Conservation (phyloP, 2,329 filamentous ascomycete species). For the Fusarium sp. region DNA sequence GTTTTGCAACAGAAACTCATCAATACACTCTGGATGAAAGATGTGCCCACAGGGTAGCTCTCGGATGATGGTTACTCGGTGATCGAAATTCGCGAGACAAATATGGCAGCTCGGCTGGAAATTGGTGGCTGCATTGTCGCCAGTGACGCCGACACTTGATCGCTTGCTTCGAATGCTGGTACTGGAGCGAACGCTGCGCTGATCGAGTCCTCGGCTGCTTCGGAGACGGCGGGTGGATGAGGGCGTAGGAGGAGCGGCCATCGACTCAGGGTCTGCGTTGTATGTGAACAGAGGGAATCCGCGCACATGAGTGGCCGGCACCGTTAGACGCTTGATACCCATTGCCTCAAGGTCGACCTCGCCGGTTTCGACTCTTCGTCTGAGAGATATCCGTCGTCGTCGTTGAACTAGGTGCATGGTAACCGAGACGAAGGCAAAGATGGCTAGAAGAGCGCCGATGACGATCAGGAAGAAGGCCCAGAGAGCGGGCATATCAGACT, state of each 20-base stretch:
- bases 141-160: conserved; percentile 47
- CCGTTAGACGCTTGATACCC: conserved; percentile 81
- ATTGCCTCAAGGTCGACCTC: conserved; percentile 87
- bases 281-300: conserved; percentile 83
- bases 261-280: conserved; percentile 60
- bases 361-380: conserved; percentile 74
- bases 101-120: conserved; percentile 88
- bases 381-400: conserved; percentile 70
- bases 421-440: conserved; percentile 72
- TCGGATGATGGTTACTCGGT: conserved; percentile 74
- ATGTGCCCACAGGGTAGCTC: conserved; percentile 91
- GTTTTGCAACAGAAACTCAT: conserved; percentile 77
- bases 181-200: conserved; percentile 44
- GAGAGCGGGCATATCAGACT: conserved; percentile 68
- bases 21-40: conserved; percentile 91
- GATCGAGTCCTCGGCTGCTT: conserved; percentile 45
- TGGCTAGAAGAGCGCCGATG: conserved; percentile 71
- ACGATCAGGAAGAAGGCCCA: conserved; percentile 83
- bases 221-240: conserved; percentile 45
- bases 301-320: conserved; percentile 74
- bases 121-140: conserved; percentile 58
- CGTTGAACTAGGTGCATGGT: conserved; percentile 81
- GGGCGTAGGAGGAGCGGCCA: conserved; percentile 50
- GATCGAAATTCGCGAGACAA: conserved; percentile 81
- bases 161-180: conserved; percentile 50